Evolutionary conservation across 331 rosid genomes (phyloP).

Genomic region (Rhamnella rubrinervis): DNA sequence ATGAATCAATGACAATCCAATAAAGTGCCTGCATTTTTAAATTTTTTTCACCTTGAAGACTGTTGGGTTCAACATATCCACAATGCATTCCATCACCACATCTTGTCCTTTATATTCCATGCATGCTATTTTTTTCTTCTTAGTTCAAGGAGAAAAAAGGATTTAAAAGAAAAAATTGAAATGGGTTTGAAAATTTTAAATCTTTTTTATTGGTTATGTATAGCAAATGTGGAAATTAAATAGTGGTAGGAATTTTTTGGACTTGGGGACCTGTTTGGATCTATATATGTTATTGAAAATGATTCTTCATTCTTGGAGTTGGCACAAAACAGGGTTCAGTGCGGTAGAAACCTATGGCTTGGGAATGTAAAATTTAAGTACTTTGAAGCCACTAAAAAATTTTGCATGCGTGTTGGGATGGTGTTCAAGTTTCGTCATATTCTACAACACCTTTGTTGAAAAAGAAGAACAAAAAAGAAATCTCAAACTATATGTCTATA

Average conservation of each 20-base stretch:
- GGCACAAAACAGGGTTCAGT: conserved; percentile 8
- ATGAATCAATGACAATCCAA: conserved; percentile 11
- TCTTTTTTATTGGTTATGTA: not conserved
- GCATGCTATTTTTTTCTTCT: not conserved
- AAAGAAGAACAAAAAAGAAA: conserved; percentile 5
- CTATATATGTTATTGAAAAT: conserved; percentile 6
- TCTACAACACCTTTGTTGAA: not conserved
- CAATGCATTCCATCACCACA: not conserved
- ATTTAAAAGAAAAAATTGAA: too few relatives aligned
- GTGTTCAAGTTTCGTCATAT: not conserved
- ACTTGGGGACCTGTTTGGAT: conserved; percentile 7
- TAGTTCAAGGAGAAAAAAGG: too few relatives aligned
- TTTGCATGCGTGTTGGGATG: conserved; percentile 4
- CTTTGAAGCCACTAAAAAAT: not conserved
- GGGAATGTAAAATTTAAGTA: conserved; percentile 19
- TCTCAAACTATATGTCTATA: not conserved
- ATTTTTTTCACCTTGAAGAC: conserved; percentile 9
- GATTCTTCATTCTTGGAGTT: conserved; percentile 25
- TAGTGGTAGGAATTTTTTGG: conserved; percentile 14
- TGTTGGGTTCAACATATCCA: not conserved
- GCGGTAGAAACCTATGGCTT: not conserved
- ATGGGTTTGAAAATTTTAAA: not conserved
- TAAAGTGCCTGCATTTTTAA: not conserved
- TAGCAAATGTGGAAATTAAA: too few relatives aligned
- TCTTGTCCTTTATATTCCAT: not conserved